Evolutionary conservation across 352 stramenopile genomes (phyloP).

Genomic region (Peronospora destructor): DNA sequence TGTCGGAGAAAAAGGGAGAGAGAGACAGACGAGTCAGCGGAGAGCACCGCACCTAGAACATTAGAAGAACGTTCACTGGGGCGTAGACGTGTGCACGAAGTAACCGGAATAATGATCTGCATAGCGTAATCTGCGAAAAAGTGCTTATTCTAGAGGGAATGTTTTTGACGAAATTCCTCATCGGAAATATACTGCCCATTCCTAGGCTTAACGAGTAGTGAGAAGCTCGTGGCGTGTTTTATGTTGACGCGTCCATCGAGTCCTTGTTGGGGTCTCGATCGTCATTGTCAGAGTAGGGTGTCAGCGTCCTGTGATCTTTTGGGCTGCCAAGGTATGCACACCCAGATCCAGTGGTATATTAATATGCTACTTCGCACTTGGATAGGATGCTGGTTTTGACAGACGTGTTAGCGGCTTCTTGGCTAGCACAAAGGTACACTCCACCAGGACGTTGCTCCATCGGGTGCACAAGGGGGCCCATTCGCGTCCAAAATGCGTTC

Average conservation of each 20-base stretch:
- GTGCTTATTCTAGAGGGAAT: constrained; percentile 77
- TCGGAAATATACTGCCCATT: constrained; percentile 26
- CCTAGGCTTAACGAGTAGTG: constrained; percentile 30
- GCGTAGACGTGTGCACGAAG: constrained; percentile 73
- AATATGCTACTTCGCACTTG: constrained; percentile 12
- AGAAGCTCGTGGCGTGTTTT: too few relatives aligned
- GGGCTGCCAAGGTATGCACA: too few relatives aligned
- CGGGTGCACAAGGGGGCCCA: constrained; percentile 29
- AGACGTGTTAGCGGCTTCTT: constrained; percentile 20
- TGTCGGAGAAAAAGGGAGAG: too few relatives aligned
- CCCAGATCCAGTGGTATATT: constrained; percentile 24
- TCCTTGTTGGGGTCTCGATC: too few relatives aligned
- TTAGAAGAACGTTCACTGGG: constrained; percentile 72
- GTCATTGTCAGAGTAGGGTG: too few relatives aligned
- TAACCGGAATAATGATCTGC: constrained; percentile 70
- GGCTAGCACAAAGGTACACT: constrained; percentile 21
- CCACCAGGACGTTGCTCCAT: constrained; percentile 11
- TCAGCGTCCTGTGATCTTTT: too few relatives aligned
- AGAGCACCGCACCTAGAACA: constrained; percentile 56
- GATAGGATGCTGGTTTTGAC: constrained; percentile 15
- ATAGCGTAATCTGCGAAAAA: constrained; percentile 60
- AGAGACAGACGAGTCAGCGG: constrained; percentile 75
- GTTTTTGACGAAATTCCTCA: constrained; percentile 55
- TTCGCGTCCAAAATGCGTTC: constrained; percentile 35
- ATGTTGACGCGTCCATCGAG: too few relatives aligned